Conservation (phyloP, 1,284 basidiomycete genomes). For the Cutaneotrichosporon sp. region DNA sequence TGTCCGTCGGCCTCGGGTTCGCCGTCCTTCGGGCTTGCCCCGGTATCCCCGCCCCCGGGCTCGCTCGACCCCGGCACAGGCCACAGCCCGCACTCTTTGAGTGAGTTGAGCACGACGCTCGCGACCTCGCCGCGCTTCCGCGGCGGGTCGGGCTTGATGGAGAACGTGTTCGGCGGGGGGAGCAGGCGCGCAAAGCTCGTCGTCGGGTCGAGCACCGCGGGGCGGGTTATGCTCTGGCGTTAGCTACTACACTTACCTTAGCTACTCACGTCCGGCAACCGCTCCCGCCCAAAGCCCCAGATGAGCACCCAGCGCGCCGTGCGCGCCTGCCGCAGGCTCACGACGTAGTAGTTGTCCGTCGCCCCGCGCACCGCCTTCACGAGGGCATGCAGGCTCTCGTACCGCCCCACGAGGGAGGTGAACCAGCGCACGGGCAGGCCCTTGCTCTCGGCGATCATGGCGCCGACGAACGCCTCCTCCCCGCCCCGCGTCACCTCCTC, state of each 20-base stretch:
- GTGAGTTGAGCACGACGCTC: background rate
- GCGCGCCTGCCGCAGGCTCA: constrained; percentile 77
- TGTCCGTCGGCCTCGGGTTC: constrained; percentile 31
- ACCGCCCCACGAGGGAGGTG: constrained; percentile 86
- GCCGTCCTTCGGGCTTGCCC: too few relatives aligned
- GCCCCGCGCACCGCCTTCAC: constrained; percentile 61
- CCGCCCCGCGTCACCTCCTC: constrained; percentile 89
- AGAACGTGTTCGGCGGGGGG: constrained; percentile 53
- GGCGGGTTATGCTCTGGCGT: constrained; percentile 28
- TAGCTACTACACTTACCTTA: too few relatives aligned
- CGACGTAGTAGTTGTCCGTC: constrained; percentile 82
- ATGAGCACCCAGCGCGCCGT: constrained; percentile 86
- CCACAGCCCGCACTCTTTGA: constrained; percentile 6
- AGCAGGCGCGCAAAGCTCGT: constrained; percentile 59
- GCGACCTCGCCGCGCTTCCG: background rate
- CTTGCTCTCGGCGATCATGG: constrained; percentile 72
- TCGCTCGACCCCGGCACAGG: too few relatives aligned
- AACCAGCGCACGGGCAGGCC: constrained; percentile 63
- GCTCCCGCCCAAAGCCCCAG: constrained; percentile 70
- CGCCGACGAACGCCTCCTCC: constrained; percentile 72
- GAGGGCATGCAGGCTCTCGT: constrained; percentile 68
- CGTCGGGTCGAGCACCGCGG: constrained; percentile 52
- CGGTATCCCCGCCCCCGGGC: too few relatives aligned
- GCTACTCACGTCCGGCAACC: constrained; percentile 76
- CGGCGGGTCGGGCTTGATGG: constrained; percentile 9